phyloP scores from a whole-genome alignment of 2,329 filamentous ascomycete species.

The Camillea tinctor region DNA sequence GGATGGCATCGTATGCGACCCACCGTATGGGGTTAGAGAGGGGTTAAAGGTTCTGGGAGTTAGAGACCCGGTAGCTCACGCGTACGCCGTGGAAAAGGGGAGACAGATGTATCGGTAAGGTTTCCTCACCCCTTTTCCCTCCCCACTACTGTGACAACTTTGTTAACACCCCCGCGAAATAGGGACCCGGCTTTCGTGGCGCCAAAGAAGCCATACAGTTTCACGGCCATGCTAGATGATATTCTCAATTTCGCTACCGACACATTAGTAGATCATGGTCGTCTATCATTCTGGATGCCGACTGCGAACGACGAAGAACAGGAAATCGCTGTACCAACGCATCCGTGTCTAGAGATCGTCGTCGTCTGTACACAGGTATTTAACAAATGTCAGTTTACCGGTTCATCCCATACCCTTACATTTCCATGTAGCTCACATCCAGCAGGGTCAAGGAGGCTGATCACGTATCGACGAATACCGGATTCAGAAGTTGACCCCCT shows the following conservation, averaged over 20 bases:
- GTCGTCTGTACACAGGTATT: conserved; percentile 82
- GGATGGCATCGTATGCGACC: conserved; percentile 92
- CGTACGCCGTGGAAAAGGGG: conserved; percentile 66
- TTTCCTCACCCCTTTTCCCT: not conserved
- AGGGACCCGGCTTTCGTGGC: conserved; percentile 42
- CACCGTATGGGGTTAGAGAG: conserved; percentile 92
- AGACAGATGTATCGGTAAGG: conserved; percentile 66
- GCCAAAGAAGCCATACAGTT: conserved; percentile 90
- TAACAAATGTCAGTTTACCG: conserved; percentile 69
- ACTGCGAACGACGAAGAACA: conserved; percentile 78
- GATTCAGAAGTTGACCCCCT: conserved; percentile 53
- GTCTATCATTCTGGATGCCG: conserved; percentile 96
- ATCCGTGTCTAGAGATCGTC: conserved; percentile 72
- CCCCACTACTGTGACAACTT: not conserved
- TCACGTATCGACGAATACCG: conserved; percentile 76
- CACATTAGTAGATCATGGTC: conserved; percentile 74
- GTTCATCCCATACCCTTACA: not conserved
- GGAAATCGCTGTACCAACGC: conserved; percentile 73
- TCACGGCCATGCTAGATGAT: conserved; percentile 85
- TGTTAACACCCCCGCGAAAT: conserved; percentile 7
- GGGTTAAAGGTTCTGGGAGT: conserved; percentile 84
- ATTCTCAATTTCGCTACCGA: conserved; percentile 78
- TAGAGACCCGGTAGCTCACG: conserved; percentile 61
- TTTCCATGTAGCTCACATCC: conserved; percentile 7
- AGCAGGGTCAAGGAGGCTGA: conserved; percentile 79